phyloP scores from a whole-genome alignment of 2,329 filamentous ascomycete genomes.

The Daldinia sp. region DNA sequence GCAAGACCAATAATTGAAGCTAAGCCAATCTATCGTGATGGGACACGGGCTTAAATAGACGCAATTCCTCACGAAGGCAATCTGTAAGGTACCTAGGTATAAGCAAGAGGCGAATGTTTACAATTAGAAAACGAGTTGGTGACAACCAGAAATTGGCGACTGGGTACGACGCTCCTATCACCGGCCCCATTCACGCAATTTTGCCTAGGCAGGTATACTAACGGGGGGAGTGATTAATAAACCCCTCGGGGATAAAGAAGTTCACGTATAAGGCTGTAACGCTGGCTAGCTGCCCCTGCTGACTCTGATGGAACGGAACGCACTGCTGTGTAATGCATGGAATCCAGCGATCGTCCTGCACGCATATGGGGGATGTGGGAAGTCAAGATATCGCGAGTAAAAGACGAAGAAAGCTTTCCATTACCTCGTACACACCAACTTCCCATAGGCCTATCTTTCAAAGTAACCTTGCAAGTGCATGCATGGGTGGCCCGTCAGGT shows the following conservation, averaged over 20 bases:
- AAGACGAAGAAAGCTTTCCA: background rate
- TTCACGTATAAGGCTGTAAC: background rate
- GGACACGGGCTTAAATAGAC: background rate
- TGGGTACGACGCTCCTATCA: background rate
- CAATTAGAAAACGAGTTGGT: background rate
- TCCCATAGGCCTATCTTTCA: background rate
- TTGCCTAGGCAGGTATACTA: background rate
- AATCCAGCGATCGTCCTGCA: background rate
- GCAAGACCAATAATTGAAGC: background rate
- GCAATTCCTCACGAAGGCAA: background rate
- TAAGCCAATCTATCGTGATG: background rate
- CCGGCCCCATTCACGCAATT: background rate
- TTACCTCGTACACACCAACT: background rate
- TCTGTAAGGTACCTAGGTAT: background rate
- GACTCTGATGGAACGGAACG: background rate
- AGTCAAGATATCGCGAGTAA: background rate
- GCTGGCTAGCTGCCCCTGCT: background rate
- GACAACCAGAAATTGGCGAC: background rate
- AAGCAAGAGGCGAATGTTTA: background rate
- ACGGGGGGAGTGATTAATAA: background rate
- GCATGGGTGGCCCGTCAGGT: constrained; percentile 1
- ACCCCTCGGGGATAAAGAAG: background rate
- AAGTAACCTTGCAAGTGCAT: background rate
- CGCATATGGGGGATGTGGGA: background rate
- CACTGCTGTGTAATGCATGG: background rate